Percentiles rank a stretch among this genome's conserved stretches.
Evolutionary conservation across 257 asterid species (phyloP).

Genomic region (Nicotiana attenuata): DNA sequence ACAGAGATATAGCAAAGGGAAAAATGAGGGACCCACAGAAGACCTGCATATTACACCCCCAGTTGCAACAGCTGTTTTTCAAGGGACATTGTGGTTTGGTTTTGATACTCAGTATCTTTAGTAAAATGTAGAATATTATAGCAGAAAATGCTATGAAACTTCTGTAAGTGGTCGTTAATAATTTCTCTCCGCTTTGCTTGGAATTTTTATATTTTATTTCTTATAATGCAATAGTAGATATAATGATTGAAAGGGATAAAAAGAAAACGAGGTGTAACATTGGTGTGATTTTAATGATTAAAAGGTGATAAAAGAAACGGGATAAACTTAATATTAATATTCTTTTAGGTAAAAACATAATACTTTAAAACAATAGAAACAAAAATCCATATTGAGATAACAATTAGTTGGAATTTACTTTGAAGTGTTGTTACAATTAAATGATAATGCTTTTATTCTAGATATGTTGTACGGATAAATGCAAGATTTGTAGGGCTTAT

Average conservation of each 20-base stretch:
- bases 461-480: too few species aligned
- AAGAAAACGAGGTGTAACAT: background rate
- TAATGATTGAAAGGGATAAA: background rate
- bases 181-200: background rate
- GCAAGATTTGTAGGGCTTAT: too few species aligned
- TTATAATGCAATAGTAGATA: background rate
- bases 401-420: background rate
- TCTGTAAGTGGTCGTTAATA: constrained; percentile 14
- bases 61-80: constrained; percentile 44
- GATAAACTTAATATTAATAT: background rate
- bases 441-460: too few species aligned
- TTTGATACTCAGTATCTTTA: constrained; percentile 18
- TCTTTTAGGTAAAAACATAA: background rate
- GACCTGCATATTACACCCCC: constrained; percentile 11
- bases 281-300: background rate
- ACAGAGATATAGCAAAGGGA: constrained; percentile 37
- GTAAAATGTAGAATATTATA: constrained; percentile 1
- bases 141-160: constrained; percentile 27
- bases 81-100: constrained; percentile 22
- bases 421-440: background rate
- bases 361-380: background rate
- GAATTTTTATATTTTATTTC: background rate
- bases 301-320: background rate
- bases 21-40: constrained; percentile 37
- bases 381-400: background rate